Conservation (phyloP, 2,329 filamentous ascomycete genomes). For the Diplodia intermedia region DNA sequence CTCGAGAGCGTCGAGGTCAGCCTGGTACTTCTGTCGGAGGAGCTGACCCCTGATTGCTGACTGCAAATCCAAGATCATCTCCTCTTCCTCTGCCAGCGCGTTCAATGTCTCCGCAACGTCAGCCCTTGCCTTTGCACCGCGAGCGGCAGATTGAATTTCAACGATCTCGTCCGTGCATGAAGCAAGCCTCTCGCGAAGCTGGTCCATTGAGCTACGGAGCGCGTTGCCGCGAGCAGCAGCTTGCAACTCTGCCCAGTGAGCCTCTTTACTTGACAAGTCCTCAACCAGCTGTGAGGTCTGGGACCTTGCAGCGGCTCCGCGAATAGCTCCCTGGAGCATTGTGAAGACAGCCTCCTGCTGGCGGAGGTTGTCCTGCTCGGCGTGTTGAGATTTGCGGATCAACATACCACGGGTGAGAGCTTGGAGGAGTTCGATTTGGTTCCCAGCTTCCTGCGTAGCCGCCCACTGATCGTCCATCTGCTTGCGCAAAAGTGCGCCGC, state of each 20-base stretch:
- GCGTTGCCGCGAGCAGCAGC: conserved; percentile 25
- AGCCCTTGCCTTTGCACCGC: conserved; percentile 40
- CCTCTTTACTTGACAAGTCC: conserved; percentile 50
- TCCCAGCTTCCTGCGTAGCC: conserved; percentile 36
- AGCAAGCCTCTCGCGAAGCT: conserved; percentile 19
- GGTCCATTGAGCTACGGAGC: conserved; percentile 1
- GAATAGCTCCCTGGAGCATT: conserved; percentile 69
- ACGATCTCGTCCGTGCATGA: conserved; percentile 11
- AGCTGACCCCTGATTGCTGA: conserved; percentile 59
- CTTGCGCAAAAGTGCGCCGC: conserved; percentile 70
- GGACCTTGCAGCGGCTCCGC: conserved; percentile 57
- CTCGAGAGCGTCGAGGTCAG: conserved; percentile 61
- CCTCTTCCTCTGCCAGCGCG: conserved; percentile 53
- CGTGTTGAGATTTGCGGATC: conserved; percentile 46
- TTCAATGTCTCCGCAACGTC: conserved; percentile 20
- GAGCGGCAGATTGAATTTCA: conserved; percentile 24
- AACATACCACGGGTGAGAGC: conserved; percentile 52
- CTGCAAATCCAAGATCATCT: conserved; percentile 58
- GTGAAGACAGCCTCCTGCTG: conserved; percentile 52
- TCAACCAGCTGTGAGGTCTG: conserved; percentile 50
- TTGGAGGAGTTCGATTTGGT: conserved; percentile 44
- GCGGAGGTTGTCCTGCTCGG: conserved; percentile 46
- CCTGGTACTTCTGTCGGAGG: conserved; percentile 52
- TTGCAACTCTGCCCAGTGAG: conserved; percentile 52
- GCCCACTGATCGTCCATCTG: conserved; percentile 41